phyloP scores from a whole-genome alignment of 2,329 filamentous ascomycete species.

The Ceratocystis variospora region DNA sequence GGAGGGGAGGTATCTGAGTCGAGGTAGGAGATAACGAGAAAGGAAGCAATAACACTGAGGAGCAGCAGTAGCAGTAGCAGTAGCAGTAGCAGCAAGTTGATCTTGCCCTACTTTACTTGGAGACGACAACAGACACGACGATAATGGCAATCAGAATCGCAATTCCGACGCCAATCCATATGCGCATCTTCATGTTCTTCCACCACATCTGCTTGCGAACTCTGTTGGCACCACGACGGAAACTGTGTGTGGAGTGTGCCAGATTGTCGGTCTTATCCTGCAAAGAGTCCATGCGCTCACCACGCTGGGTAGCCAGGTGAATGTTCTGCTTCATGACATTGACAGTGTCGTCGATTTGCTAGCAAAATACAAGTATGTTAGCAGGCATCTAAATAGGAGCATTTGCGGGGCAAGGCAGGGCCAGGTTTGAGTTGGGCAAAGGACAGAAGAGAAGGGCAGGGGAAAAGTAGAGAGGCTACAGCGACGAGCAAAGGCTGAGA shows the following conservation, averaged over 20 bases:
- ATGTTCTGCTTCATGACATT: slow-evolving; percentile 96
- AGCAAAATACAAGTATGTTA: slow-evolving; percentile 21
- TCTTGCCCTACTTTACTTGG: no score
- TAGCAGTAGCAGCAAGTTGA: background rate
- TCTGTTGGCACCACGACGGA: slow-evolving; percentile 89
- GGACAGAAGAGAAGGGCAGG: background rate
- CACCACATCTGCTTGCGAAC: slow-evolving; percentile 99
- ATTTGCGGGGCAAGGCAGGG: background rate
- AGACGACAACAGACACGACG: slow-evolving; percentile 60
- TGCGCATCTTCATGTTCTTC: slow-evolving; percentile 99
- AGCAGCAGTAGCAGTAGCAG: background rate
- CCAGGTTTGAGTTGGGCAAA: background rate
- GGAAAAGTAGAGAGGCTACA: background rate
- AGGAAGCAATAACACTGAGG: background rate
- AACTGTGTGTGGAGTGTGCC: slow-evolving; percentile 82
- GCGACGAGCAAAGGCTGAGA: background rate
- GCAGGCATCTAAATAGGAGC: slow-evolving; percentile 9
- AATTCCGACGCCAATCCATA: slow-evolving; percentile 84
- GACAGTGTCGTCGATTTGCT: slow-evolving; percentile 98
- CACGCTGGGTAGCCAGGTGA: slow-evolving; percentile 89
- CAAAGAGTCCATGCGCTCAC: slow-evolving; percentile 71
- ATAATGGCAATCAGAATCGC: slow-evolving; percentile 86
- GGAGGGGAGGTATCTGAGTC: background rate
- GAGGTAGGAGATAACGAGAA: background rate
- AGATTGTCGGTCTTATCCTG: slow-evolving; percentile 94